phyloP scores from a whole-genome alignment of 2,329 filamentous ascomycete genomes.

The Cladophialophora psammophila region DNA sequence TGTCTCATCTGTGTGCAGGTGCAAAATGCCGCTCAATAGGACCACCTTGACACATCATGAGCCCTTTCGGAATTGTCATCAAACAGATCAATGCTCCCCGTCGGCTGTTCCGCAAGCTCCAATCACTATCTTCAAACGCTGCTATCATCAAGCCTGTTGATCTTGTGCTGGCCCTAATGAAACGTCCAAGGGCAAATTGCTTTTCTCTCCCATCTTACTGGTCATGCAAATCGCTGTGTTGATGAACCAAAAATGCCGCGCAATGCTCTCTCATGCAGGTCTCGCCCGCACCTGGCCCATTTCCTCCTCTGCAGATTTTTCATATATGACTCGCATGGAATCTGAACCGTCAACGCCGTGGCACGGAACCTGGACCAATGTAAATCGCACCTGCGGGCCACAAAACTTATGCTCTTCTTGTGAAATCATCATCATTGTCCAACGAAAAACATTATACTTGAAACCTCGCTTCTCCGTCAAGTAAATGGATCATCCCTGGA shows the following conservation, averaged over 20 bases:
- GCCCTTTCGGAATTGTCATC: not conserved
- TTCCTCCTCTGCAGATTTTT: constrained; percentile 3
- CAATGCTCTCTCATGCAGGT: not conserved
- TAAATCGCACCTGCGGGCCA: not conserved
- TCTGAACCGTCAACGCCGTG: constrained; percentile 10
- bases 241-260: constrained; percentile 4
- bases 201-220: constrained; percentile 6
- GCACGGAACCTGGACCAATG: constrained; percentile 10
- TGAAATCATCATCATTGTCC: not conserved
- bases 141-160: constrained; percentile 21
- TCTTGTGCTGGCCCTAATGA: constrained; percentile 14
- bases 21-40: not conserved
- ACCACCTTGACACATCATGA: not conserved
- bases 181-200: constrained; percentile 10
- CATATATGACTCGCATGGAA: constrained; percentile 9
- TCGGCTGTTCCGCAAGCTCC: not conserved
- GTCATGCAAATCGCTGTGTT: constrained; percentile 9
- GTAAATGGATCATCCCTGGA: constrained; percentile 37
- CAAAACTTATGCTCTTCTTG: not conserved
- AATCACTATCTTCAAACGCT: constrained; percentile 12
- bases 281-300: constrained; percentile 2
- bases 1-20: constrained; percentile 1
- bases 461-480: constrained; percentile 7
- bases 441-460: not conserved
- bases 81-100: not conserved